These are phyloP conservation scores for Blepharisma japonicum DNA, from an alignment of 73 alveolate species.

Conservation along the genomic window DNA sequence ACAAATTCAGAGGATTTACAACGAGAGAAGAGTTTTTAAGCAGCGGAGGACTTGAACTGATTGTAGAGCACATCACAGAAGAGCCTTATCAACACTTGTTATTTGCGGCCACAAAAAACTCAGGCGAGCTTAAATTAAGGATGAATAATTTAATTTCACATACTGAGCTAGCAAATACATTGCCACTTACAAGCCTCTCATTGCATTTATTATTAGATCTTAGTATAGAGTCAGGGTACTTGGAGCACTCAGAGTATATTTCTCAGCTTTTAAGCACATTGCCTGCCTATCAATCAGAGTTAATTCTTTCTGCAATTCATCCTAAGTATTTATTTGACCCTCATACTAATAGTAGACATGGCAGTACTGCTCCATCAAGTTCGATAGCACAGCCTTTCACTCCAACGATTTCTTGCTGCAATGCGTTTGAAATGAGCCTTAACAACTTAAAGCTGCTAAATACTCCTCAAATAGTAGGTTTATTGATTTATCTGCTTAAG, in stretches of 20 bases:
- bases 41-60: not conserved
- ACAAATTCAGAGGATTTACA: not conserved
- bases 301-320: not conserved
- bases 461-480: not conserved
- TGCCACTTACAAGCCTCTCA: not conserved
- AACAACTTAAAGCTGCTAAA: not conserved
- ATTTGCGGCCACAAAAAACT: not conserved
- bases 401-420: not conserved
- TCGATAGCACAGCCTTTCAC: not conserved
- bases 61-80: not conserved
- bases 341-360: not conserved
- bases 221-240: not conserved
- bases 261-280: not conserved
- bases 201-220: not conserved
- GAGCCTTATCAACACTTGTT: not conserved
- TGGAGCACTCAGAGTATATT: not conserved
- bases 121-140: not conserved
- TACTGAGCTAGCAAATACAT: not conserved
- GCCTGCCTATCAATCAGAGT: not conserved
- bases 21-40: not conserved
- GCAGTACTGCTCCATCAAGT: not conserved
- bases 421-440: not conserved
- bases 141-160: not conserved
- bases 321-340: slow-evolving; percentile 24
- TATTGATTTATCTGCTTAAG: not conserved